Base-by-base conservation (phyloP, 768 basidiomycete genomes). In the Lactarius evosmus region DNA sequence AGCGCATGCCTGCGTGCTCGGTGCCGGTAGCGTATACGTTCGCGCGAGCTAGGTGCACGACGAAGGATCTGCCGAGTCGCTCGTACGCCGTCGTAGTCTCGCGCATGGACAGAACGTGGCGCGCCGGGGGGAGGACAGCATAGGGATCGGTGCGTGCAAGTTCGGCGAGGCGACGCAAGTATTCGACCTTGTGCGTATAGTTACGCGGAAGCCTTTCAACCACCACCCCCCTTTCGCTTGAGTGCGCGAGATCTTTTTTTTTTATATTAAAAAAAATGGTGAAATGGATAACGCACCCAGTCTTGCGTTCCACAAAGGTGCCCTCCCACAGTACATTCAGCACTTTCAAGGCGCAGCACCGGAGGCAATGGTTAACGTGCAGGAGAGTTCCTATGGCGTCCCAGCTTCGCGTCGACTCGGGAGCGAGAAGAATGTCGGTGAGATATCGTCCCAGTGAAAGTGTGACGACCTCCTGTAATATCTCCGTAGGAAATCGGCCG, bases 291-390 rank as follows among this genome's bases (percentile, higher is more conserved):
- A 52, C 46, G 19, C 49, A 60, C 59, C 59, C 34, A 3, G 59
- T 32, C 32, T 60, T 49, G 22, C 38, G 40, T 25, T 60, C 59
- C 7, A 51, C 49, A 16, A 60, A 60, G 17, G 59, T 50, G 25
- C 59, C 59, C 19, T 50, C 59, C 59, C 59, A 60, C 6, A 60
- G 50, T 12, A 32, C 22, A n/a, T 36, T 46, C 7, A 60, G 25
- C n/a, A 51, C 25, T 33, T 50, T 50, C 32, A 51, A 33, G 22
- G 49, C 50, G 59, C 59, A 60, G 16, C 22, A 52, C 19, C 59
- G 59, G 29, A 60, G 33, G 59, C 59, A 60, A 16, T 60, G 40
- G 8, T 50, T 60, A 14, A 60, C 49, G 25, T 51, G 59, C 59
- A 60, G 19, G 7, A 60, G 50, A 4, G 49, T 60, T 12, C 25